Percentiles rank a stretch among this genome's conserved stretches.
Conservation (phyloP, 805 yeast species). For the Nakazawaea anatomiae region DNA sequence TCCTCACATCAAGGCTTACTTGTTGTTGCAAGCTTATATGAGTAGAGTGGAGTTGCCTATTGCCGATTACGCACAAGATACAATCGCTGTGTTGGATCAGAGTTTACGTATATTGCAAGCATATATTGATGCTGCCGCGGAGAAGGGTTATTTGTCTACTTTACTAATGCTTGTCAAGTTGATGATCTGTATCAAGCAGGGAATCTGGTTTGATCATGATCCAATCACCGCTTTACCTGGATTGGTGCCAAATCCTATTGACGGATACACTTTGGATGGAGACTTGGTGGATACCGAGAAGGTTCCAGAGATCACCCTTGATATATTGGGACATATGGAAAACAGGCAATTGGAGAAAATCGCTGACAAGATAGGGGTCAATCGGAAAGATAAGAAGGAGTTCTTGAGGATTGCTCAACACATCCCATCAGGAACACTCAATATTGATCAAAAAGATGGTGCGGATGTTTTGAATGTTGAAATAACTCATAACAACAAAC, state of each 20-base stretch:
- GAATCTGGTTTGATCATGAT: conserved; percentile 78
- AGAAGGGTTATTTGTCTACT: conserved; percentile 63
- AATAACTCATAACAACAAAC: conserved; percentile 47
- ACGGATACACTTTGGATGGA: conserved; percentile 26
- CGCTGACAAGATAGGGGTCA: conserved; percentile 35
- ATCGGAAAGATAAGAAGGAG: conserved; percentile 33
- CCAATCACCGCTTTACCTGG: conserved; percentile 57
- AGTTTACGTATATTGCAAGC: conserved; percentile 92
- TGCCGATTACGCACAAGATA: conserved; percentile 93
- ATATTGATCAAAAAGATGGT: conserved; percentile 29
- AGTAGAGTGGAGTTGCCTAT: conserved; percentile 76
- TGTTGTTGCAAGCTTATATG: conserved; percentile 70
- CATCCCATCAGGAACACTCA: conserved; percentile 55
- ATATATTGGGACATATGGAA: conserved; percentile 36
- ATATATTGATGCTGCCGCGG: conserved; percentile 83
- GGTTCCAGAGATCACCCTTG: conserved; percentile 22
- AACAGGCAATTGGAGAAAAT: conserved; percentile 27
- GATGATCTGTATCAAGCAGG: conserved; percentile 87
- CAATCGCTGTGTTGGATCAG: conserved; percentile 89
- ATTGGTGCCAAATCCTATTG: conserved; percentile 14
- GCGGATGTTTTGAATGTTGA: conserved; percentile 33
- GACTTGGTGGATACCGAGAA: conserved; percentile 11
- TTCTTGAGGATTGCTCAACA: conserved; percentile 49
- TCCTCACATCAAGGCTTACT: conserved; percentile 75
- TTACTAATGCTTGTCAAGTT: conserved; percentile 57